phyloP scores from a whole-genome alignment of 345 rosid genomes.

The Salix udensis region DNA sequence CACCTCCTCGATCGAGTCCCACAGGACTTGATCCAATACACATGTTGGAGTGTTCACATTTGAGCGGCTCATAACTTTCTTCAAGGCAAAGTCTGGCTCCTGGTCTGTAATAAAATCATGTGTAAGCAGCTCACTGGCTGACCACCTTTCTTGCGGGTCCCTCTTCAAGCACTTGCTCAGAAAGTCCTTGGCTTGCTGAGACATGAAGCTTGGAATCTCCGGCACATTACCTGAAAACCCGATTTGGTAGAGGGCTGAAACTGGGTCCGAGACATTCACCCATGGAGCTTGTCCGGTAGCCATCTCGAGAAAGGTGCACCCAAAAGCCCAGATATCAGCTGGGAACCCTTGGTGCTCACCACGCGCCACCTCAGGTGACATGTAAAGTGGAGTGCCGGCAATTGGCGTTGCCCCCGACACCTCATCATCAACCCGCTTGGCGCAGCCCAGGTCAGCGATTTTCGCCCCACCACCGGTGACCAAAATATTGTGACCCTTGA shows the following conservation, averaged over 20 bases:
- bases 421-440: conserved; percentile 30
- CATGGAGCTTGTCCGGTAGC: conserved; percentile 49
- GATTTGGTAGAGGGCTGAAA: conserved; percentile 41
- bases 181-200: conserved; percentile 44
- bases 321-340: conserved; percentile 62
- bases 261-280: conserved; percentile 32
- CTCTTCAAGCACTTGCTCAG: conserved; percentile 46
- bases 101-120: conserved; percentile 34
- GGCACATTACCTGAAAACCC: conserved; percentile 47
- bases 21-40: conserved; percentile 27
- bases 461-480: conserved; percentile 35
- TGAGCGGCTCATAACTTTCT: neutral
- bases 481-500: conserved; percentile 54
- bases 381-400: conserved; percentile 51
- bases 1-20: conserved; percentile 29
- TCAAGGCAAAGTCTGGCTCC: neutral
- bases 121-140: conserved; percentile 40
- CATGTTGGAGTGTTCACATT: conserved; percentile 38
- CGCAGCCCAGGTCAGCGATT: conserved; percentile 66
- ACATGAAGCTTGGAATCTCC: conserved; percentile 36
- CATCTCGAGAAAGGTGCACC: conserved; percentile 58
- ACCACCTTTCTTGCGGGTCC: conserved; percentile 48
- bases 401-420: neutral
- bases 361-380: conserved; percentile 74
- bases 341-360: conserved; percentile 48